Conservation (phyloP, 2,329 filamentous ascomycete genomes). For the Hypoxylon sp. region DNA sequence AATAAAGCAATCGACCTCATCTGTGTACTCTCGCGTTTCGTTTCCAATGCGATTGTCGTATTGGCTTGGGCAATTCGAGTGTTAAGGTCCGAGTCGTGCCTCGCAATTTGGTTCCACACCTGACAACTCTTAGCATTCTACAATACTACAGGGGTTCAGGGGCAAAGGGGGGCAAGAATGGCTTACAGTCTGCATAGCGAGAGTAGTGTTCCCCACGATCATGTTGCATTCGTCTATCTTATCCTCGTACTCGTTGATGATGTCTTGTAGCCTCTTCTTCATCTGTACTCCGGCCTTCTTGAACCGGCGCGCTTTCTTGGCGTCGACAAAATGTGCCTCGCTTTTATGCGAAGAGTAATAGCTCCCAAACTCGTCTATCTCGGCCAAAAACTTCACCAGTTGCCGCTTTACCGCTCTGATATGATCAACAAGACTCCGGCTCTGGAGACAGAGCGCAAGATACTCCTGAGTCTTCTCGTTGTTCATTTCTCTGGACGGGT, state of each 20-base stretch:
- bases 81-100: constrained; percentile 44
- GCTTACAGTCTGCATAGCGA: constrained; percentile 47
- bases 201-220: constrained; percentile 44
- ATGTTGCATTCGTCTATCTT: constrained; percentile 48
- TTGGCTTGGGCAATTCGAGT: constrained; percentile 43
- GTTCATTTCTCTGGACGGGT: constrained; percentile 32
- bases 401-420: constrained; percentile 34
- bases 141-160: no score
- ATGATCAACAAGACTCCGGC: constrained; percentile 30
- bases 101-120: constrained; percentile 49
- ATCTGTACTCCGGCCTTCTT: constrained; percentile 31
- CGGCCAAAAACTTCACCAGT: constrained; percentile 19
- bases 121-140: constrained; percentile 18
- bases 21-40: constrained; percentile 45
- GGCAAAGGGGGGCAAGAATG: no score
- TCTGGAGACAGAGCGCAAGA: constrained; percentile 30
- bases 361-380: constrained; percentile 30
- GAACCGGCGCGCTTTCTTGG: constrained; percentile 16
- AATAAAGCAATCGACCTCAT: constrained; percentile 50
- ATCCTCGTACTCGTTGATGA: constrained; percentile 46
- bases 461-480: constrained; percentile 31
- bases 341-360: constrained; percentile 13
- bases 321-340: not conserved
- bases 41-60: constrained; percentile 42
- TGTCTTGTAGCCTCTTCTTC: constrained; percentile 42